Base-by-base conservation (phyloP, 495 filamentous ascomycete species). In the Aspergillus sparsus region DNA sequence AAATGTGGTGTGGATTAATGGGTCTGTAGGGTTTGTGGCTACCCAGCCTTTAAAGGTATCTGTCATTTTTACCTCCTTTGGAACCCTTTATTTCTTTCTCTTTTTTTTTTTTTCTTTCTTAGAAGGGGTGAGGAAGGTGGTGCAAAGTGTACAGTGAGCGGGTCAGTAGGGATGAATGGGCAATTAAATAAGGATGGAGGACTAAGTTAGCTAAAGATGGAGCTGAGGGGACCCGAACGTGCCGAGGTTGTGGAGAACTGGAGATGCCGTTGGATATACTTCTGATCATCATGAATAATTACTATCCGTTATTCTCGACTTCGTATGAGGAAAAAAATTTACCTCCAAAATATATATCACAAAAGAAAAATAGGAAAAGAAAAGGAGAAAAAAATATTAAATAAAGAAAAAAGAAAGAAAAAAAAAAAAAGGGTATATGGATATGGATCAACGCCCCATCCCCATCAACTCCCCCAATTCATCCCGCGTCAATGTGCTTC, bases 41-140 rank as follows among this genome's bases (percentile, higher is more conserved):
- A 96, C 74, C 93, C 92, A 96, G 66, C 92, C 92, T 63, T 87
- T 74, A 74, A 93, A 96, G 57, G 85, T 79, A 47, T 76, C 68
- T 49, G 54, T 49, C 33, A 55, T 55, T 44, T 55, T 36, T 27
- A 1, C 21, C 21, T 27, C 3, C 21, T 27, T 27, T 27, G 21
- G 21, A 27, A 1, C 21, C 21, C 21, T 27, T 11, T n/a, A 33
- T 44, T 49, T 49, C 39, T 39, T 56, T 50, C 6, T 44, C 21
- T 49, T 34, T 49, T 53, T 46, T 33, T 58, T 53, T 57, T 52
- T 60, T 34, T 53, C 35, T 45, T 9, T 49, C 6, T 54, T 49
- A 15, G 32, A 11, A 33, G 18, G 27, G 11, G 27, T 9, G 10
- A 53, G 32, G 7, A 18, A 57, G 31, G 35, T 27, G 32, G n/a